phyloP scores from a whole-genome alignment of 495 filamentous ascomycete species.

The Lepraria neglecta region DNA sequence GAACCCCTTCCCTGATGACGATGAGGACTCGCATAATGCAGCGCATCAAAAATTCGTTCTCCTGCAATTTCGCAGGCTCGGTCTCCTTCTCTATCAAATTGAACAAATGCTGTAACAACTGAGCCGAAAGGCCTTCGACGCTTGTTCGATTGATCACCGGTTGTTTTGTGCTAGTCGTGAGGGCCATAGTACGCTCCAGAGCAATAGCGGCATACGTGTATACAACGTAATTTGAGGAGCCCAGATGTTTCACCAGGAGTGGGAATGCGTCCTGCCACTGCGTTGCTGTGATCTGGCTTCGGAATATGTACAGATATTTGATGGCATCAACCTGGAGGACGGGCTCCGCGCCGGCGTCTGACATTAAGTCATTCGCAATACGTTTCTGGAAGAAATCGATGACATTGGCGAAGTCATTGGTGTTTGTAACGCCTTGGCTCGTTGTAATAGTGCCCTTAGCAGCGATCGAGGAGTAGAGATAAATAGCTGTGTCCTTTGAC shows the following conservation, averaged over 20 bases:
- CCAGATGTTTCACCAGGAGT: conserved; percentile 81
- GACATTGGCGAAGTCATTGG: conserved; percentile 75
- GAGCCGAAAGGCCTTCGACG: conserved; percentile 72
- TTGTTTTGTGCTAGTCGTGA: conserved; percentile 63
- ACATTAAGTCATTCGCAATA: conserved; percentile 74
- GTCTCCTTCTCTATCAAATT: conserved; percentile 72
- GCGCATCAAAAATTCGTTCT: conserved; percentile 98
- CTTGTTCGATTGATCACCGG: conserved; percentile 67
- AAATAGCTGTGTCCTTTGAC: conserved; percentile 93
- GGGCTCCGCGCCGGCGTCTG: conserved; percentile 58
- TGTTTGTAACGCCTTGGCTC: conserved; percentile 79
- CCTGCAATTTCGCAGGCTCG: conserved; percentile 86
- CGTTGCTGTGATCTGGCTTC: conserved; percentile 76
- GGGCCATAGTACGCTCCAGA: conserved; percentile 78
- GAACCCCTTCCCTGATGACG: conserved; percentile 73
- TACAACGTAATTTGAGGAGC: conserved; percentile 82
- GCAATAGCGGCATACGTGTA: conserved; percentile 96
- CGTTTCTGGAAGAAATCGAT: conserved; percentile 88
- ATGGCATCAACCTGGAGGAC: conserved; percentile 96
- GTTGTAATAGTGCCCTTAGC: conserved; percentile 82
- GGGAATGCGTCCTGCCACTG: conserved; percentile 87
- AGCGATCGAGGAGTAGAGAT: conserved; percentile 88
- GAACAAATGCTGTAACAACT: conserved; percentile 89
- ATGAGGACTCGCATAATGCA: conserved; percentile 97
- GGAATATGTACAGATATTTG: conserved; percentile 93